phyloP scores from a whole-genome alignment of 2,329 filamentous ascomycete species.

The Cladosporium sp. region DNA sequence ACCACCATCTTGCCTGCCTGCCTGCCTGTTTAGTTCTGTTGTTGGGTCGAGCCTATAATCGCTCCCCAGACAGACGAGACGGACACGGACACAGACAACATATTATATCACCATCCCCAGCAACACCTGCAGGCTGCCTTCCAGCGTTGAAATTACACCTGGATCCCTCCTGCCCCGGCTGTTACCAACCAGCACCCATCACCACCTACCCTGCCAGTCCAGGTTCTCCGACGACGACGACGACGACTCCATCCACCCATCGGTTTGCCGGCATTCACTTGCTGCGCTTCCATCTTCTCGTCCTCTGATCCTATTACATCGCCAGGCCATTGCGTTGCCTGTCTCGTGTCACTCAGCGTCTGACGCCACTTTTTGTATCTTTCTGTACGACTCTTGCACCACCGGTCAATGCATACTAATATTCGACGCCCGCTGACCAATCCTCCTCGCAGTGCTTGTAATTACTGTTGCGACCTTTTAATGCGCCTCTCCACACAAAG shows the following conservation, averaged over 20 bases:
- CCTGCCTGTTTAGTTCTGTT: slow-evolving; percentile 1
- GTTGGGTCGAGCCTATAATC: slow-evolving; percentile 8
- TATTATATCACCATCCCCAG: neutral
- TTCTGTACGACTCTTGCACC: slow-evolving; percentile 28
- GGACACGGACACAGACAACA: neutral
- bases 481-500: slow-evolving; percentile 38
- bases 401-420: slow-evolving; percentile 9
- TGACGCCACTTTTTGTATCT: slow-evolving; percentile 24
- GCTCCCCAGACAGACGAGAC: slow-evolving; percentile 11
- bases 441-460: slow-evolving; percentile 10
- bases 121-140: slow-evolving; percentile 9
- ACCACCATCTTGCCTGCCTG: neutral
- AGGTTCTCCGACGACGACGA: neutral
- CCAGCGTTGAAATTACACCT: neutral
- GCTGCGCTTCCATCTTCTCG: slow-evolving; percentile 30
- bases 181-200: neutral
- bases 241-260: slow-evolving; percentile 4
- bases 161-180: neutral
- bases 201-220: neutral
- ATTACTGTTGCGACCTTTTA: slow-evolving; percentile 25
- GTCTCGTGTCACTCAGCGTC: slow-evolving; percentile 11
- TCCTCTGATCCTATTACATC: slow-evolving; percentile 18
- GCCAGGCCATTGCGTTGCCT: slow-evolving; percentile 13
- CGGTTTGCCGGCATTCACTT: slow-evolving; percentile 32
- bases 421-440: slow-evolving; percentile 10